Evolutionary conservation across 306 rosid species (phyloP).

Genomic region (Myrica gale): DNA sequence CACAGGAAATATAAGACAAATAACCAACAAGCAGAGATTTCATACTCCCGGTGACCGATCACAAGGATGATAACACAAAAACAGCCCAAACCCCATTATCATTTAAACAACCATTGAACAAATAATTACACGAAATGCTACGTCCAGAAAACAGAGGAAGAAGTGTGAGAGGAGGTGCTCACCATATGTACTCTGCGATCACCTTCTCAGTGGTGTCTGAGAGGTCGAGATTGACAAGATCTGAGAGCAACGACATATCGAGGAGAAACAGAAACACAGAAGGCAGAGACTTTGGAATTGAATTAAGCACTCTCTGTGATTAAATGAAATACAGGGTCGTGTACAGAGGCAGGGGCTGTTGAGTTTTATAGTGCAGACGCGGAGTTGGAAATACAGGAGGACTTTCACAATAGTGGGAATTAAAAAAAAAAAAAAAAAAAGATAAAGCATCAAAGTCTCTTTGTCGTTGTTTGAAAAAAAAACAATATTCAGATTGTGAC

Average conservation of each 20-base stretch:
- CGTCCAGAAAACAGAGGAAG: slow-evolving; percentile 3
- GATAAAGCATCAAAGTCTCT: neutral
- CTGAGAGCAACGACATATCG: slow-evolving; percentile 54
- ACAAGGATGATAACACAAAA: slow-evolving; percentile 8
- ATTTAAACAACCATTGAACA: neutral
- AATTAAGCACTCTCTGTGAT: neutral
- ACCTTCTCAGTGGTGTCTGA: slow-evolving; percentile 49
- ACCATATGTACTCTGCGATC: slow-evolving; percentile 74
- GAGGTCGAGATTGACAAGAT: slow-evolving; percentile 60
- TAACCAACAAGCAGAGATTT: neutral
- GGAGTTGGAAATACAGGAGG: neutral
- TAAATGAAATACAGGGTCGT: slow-evolving; percentile 6
- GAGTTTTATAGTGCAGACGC: slow-evolving; percentile 29
- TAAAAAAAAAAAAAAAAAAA: neutral
- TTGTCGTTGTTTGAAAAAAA: neutral
- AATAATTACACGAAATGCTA: neutral
- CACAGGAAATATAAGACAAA: neutral
- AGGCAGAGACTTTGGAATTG: neutral
- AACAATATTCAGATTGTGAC: neutral
- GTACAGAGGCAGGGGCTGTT: neutral
- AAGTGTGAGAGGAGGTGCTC: neutral
- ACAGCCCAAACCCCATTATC: too few species aligned
- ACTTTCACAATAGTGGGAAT: neutral
- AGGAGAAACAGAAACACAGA: neutral
- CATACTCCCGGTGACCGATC: neutral